A percentile compares a stretch with the other conserved stretches of the same genome.
phyloP scores from a whole-genome alignment of 179 eudicot genomes.

The Beta corolliflora region DNA sequence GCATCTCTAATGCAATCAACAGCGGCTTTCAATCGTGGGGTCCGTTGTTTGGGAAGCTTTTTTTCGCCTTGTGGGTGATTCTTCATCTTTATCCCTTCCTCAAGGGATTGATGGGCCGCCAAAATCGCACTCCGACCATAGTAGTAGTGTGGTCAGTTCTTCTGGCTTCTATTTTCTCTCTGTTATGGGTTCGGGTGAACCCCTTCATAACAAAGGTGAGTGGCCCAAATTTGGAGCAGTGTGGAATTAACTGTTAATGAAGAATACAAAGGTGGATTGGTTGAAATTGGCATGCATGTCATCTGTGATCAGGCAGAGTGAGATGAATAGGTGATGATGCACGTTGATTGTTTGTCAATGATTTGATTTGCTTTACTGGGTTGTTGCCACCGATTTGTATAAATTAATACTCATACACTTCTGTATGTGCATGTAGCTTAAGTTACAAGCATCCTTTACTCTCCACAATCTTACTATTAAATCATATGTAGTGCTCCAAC shows the following conservation, averaged over 20 bases:
- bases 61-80: slow-evolving; percentile 82
- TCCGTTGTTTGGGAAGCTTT: slow-evolving; percentile 72
- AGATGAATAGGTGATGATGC: neutral
- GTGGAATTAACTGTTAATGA: slow-evolving; percentile 71
- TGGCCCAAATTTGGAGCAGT: slow-evolving; percentile 61
- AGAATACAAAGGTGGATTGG: neutral
- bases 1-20: slow-evolving; percentile 66
- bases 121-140: slow-evolving; percentile 71
- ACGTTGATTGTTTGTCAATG: neutral
- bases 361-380: neutral
- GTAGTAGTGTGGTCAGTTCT: slow-evolving; percentile 78
- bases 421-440: no score
- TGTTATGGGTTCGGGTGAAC: slow-evolving; percentile 71
- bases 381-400: neutral
- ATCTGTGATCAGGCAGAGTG: slow-evolving; percentile 19
- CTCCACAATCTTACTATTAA: no score
- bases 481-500: no score
- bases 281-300: neutral
- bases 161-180: slow-evolving; percentile 72
- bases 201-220: slow-evolving; percentile 63
- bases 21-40: slow-evolving; percentile 88
- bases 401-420: no score
- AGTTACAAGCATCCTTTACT: no score
- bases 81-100: slow-evolving; percentile 82
- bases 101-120: slow-evolving; percentile 84